These are phyloP conservation scores for Lodderomyces margitis DNA, from an alignment of 1,139 yeast genomes.

Conservation along the genomic window DNA sequence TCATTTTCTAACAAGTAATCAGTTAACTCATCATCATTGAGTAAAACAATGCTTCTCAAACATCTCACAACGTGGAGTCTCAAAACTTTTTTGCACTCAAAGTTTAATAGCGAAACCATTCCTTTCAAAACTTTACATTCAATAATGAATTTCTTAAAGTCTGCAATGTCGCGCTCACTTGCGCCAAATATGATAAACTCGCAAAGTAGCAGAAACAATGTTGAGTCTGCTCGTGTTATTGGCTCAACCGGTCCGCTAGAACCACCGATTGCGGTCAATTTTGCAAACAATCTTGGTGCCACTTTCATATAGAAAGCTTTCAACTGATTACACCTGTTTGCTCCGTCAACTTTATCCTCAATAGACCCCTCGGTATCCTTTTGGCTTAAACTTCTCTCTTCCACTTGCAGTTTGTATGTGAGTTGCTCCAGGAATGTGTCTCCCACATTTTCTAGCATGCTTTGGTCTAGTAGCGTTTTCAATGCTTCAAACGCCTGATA, in stretches of 20 bases:
- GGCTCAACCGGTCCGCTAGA: conserved; percentile 4
- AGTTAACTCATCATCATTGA: conserved; percentile 62
- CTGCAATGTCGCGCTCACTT: conserved; percentile 54
- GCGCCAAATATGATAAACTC: conserved; percentile 69
- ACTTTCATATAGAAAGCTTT: conserved; percentile 59
- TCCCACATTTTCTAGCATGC: conserved; percentile 18
- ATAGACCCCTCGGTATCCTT: too few species aligned
- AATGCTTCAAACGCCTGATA: conserved; percentile 85
- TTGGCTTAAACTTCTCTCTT: background rate
- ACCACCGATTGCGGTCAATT: conserved; percentile 26
- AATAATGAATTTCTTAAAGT: conserved; percentile 61
- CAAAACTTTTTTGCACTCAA: conserved; percentile 45
- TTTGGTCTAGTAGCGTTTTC: conserved; percentile 67
- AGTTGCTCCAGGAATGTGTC: background rate
- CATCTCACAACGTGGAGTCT: conserved; percentile 68
- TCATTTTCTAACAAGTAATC: conserved; percentile 56
- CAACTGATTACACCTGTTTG: conserved; percentile 53
- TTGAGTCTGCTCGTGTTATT: conserved; percentile 29
- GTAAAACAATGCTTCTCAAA: conserved; percentile 53
- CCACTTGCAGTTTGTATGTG: conserved; percentile 11
- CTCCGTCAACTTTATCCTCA: conserved; percentile 22
- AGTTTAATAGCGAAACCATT: conserved; percentile 42
- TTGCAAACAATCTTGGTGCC: conserved; percentile 57
- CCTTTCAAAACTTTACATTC: conserved; percentile 56
- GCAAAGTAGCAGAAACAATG: conserved; percentile 62